Base-by-base conservation (phyloP, 2,329 filamentous ascomycete genomes). In the Cladobotryum mycophilum region DNA sequence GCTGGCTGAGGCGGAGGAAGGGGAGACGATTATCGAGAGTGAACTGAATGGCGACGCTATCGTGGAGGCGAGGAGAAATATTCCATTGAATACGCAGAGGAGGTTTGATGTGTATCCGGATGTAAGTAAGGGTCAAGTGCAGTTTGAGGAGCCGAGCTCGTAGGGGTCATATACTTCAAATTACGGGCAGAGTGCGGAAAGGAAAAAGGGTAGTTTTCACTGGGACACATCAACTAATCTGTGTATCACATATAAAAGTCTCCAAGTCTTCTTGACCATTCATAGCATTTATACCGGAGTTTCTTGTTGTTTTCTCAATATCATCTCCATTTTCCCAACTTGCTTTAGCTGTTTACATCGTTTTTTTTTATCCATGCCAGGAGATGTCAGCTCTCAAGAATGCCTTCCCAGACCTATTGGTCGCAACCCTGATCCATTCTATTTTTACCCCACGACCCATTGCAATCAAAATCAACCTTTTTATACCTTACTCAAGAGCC, bases 91-190 rank as follows among this genome's bases (percentile, higher is more conserved):
- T 61, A 79, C 78, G 15, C 93, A 99, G 76, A 79, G 93, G 61
- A 77, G 93, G 58, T 99, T 96, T 66, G 93, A 99, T 68, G 86
- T 99, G 17, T 99, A 99, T 68, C 87, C 89, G 0, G 91, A 99
- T 74, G 82, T 99, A 33, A 90, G 84, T 61, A 70, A 80, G 61
- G 84, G 80, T 1, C 71, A 76, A 12, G 47, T 52, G 15, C 41
- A 18, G 5, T 49, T 49, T 49, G 51, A 53, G 25, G 38, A 49
- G 33, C 22, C n/a, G 9, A 9, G 9, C 36, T 38, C 43, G 22
- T 50, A 30, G 14, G n/a, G 41, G 5, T 20, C 20, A 20, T 20
- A 20, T 20, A 20, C 18, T 22, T 12, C 14, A 11, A 22, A 3
- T 1, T 20, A 17, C 3, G 4, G 15, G 9, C 38, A 8, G 4